Base-by-base conservation (phyloP, 169 alveolate genomes). In the Miamiensis avidus region DNA sequence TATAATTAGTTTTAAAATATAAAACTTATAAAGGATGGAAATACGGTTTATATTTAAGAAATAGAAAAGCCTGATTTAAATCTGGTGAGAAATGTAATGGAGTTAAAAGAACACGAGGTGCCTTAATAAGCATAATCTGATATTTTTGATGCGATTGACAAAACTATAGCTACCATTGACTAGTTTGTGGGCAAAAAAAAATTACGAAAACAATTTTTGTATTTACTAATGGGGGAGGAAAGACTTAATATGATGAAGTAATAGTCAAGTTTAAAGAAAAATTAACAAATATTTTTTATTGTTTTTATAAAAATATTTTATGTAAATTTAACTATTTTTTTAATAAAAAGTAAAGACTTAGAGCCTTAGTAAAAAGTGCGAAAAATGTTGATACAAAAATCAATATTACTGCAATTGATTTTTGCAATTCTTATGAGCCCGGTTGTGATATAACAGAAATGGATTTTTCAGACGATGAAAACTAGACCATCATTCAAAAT, bases 221-320 rank as follows among this genome's bases (percentile, higher is more conserved):
- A 69, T 84, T 96, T 4, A 94, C 98, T 1, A 96, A 93, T 84
- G 98, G 98, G 25, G 95, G 91, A 64, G 88, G 95, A 25, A 82
- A 90, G 49, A 86, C 95, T 65, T 77, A 88, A 69, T 84, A 90
- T 28, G 84, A 83, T 34, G 88, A 87, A 34, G 83, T 92, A 76
- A 75, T 88, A 29, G 31, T 65, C n/a, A 75, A 83, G 31, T 74
- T 83, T 16, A 64, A 72, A 29, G 78, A 65, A 28, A 75, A 72
- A 65, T 34, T 69, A 20, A 31, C 34, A 76, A 34, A 84, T 34
- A 76, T 49, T 34, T 11, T 15, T 27, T 26, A 1, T 49, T 28
- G 26, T 29, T 15, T n/a, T 28, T 29, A 78, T 33, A 34, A 31
- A 34, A 28, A 78, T 33, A 65, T 78, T 1, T 34, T 33, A 34